Base-by-base conservation (phyloP, 345 rosid species). In the Draba incana region DNA sequence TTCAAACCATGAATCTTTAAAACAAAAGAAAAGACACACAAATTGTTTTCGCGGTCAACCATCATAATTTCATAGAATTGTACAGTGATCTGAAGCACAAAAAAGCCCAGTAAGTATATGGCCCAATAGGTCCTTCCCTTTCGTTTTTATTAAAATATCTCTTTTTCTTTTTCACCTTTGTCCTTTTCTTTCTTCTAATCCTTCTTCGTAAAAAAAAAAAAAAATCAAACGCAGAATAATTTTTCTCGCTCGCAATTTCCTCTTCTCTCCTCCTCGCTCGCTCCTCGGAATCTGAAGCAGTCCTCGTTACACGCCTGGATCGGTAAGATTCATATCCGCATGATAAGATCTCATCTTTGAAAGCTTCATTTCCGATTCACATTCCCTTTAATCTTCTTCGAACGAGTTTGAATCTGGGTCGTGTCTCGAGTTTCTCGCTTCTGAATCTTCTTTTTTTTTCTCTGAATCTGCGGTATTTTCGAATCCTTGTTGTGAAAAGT, bases 261-360 rank as follows among this genome's bases (percentile, higher is more conserved):
- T 50, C 54, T n/a, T 44, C 66, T 61, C 56, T 70, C 53, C 13
- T 28, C 24, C 24, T 49, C 20, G 49, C 24, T 61, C 33, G 70
- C 60, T 49, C 59, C 42, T 64, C 53, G 66, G 71, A 65, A 65
- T 66, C 77, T 66, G 72, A 74, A 66, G 38, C 72, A 73, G 48
- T 14, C 38, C 42, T 57, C 73, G 49, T 37, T 33, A 47, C 57
- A 25, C 73, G 46, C 68, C 64, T 62, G 44, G 60, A 68, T 75
- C 74, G 65, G 78, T 75, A 54, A 62, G 69, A 68, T 8, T 5
- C 2, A 16, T 11, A 44, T 44, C 46, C 57, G 20, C 37, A 31
- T 35, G 10, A 8, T 10, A 8, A 24, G 62, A 67, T 46, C 55
- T 57, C 62, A 33, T 20, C 45, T 23, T 11, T 23, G 2, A 25